Conservation (phyloP, 192 early-diverging fungal species). For the Powellomyces hirtus region DNA sequence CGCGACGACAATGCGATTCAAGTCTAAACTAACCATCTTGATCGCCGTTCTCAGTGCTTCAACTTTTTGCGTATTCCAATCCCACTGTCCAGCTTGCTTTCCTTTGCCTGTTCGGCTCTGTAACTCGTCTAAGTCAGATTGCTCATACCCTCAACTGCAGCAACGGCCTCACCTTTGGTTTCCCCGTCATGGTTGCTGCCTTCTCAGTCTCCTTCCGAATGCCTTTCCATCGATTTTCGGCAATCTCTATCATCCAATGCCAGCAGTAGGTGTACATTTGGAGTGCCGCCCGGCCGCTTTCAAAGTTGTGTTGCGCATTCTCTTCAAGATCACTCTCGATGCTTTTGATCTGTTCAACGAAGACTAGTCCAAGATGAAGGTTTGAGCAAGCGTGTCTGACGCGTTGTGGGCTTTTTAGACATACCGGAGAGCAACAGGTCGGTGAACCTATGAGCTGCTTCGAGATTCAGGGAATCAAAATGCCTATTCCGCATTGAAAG, state of each 20-base stretch:
- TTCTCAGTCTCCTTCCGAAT: conserved; percentile 31
- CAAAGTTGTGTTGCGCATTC: conserved; percentile 70
- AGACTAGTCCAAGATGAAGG: conserved; percentile 40
- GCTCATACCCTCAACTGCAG: no score
- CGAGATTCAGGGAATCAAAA: conserved; percentile 45
- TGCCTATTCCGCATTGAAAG: no score
- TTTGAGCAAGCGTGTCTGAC: neutral
- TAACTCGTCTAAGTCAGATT: no score
- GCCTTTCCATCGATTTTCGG: conserved; percentile 40
- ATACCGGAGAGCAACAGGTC: conserved; percentile 72
- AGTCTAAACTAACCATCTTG: conserved; percentile 54
- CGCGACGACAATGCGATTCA: conserved; percentile 71
- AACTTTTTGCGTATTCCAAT: conserved; percentile 60
- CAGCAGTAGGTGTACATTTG: conserved; percentile 84
- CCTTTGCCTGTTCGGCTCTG: conserved; percentile 24
- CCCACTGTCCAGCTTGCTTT: conserved; percentile 48
- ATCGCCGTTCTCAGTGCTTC: conserved; percentile 53
- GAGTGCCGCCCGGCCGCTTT: conserved; percentile 60
- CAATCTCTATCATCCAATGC: conserved; percentile 74
- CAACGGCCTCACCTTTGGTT: conserved; percentile 10
- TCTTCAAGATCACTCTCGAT: conserved; percentile 60
- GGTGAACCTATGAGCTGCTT: conserved; percentile 55
- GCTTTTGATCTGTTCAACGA: conserved; percentile 61
- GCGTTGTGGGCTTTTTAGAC: neutral
- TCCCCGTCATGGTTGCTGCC: neutral